Base-by-base conservation (phyloP, 371 early-diverging fungal species). In the Batrachochytrium dendrobatidis region DNA sequence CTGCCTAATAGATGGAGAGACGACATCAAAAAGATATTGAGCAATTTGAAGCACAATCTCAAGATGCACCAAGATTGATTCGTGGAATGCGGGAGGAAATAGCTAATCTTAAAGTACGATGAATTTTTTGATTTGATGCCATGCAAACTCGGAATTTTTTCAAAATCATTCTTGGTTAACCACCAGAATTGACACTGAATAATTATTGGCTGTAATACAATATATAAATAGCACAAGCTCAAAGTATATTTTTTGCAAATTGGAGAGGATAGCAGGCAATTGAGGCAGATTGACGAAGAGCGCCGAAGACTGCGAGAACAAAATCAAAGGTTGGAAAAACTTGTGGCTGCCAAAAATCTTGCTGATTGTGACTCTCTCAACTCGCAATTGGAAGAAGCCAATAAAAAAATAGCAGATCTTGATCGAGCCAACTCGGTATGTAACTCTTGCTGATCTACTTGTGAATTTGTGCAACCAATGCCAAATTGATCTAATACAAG, bases 41-140 rank as follows among this genome's bases (percentile, higher is more conserved):
- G 44, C 59, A 56, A 29, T 53, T 80, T 5, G 77, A 73, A 35
- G 29, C 60, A 24, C 60, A 72, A 24, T 65, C 53, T 24, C 64
- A 72, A 17, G 80, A 80, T 39, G 75, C 77, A 0, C 77, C 77
- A 25, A 56, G 67, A n/a, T 55, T 80, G 20, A 76, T 80, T 12
- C 54, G 60, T 28, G 71, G 69, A 1, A 55, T 80, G 31, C 64
- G 77, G 0, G 73, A 77, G 1, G 80, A 80, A 54, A 53, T 76
- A 1, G 20, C 61, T 10, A 73, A 66, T 2, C 65, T 75, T 22
- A 79, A 76, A 66, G 77, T 77, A 29, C n/a, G 35, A 43, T 10
- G 18, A 18, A 60, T 54, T 30, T 18, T 3, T 7, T 10, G 28
- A 3, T 26, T 17, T 5, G 7, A 3, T 12, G 2, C 2, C n/a